Evolutionary conservation across 1,139 yeast species (phyloP).

Genomic region (Martiniozyma asiatica): DNA sequence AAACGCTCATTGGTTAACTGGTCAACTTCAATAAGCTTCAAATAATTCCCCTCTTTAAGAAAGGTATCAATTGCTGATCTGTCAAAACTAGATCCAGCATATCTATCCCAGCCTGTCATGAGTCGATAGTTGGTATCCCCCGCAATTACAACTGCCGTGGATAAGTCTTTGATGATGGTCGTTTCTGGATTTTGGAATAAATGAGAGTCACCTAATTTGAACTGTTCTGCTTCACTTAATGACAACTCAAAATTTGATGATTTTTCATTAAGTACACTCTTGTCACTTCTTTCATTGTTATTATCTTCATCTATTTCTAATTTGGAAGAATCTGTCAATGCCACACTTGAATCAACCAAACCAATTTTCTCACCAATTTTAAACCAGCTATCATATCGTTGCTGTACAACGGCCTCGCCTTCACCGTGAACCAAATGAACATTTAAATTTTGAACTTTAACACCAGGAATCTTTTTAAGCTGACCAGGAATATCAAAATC

Average conservation of each 20-base stretch:
- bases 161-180: slow-evolving; percentile 6
- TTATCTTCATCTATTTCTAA: background rate
- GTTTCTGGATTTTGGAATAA: slow-evolving; percentile 4
- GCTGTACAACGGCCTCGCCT: slow-evolving; percentile 32
- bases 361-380: slow-evolving; percentile 41
- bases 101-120: slow-evolving; percentile 19
- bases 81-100: slow-evolving; percentile 21
- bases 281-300: slow-evolving; percentile 2
- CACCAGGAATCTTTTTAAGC: slow-evolving; percentile 24
- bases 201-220: slow-evolving; percentile 1
- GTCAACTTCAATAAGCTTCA: slow-evolving; percentile 42
- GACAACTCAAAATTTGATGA: background rate
- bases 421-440: slow-evolving; percentile 69
- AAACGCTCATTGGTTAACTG: slow-evolving; percentile 44
- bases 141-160: slow-evolving; percentile 32
- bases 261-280: too few species aligned
- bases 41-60: slow-evolving; percentile 18
- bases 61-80: slow-evolving; percentile 5
- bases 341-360: slow-evolving; percentile 26
- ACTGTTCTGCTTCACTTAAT: slow-evolving; percentile 2
- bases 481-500: too few species aligned
- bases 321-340: slow-evolving; percentile 4
- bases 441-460: slow-evolving; percentile 28
- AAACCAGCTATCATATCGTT: slow-evolving; percentile 30
- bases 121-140: slow-evolving; percentile 70